phyloP scores from a whole-genome alignment of 345 rosid species.

The Eucalyptus microcorys region DNA sequence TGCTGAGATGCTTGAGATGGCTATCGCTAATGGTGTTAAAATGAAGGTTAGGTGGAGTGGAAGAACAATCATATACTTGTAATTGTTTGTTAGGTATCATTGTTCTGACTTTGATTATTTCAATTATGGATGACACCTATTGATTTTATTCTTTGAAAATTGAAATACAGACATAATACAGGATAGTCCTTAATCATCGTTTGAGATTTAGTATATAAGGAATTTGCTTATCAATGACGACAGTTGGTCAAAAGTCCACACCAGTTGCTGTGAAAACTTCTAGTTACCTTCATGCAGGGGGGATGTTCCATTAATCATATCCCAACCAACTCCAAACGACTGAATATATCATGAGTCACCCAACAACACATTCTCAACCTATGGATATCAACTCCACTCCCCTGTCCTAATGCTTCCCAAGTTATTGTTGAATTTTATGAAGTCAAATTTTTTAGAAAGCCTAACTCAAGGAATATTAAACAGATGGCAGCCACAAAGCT shows the following conservation, averaged over 20 bases:
- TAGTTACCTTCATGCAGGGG: not conserved
- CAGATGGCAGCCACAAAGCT: not conserved
- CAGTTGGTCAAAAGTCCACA: not conserved
- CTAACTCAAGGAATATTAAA: not conserved
- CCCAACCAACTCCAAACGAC: not conserved
- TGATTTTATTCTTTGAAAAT: not conserved
- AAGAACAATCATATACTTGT: not conserved
- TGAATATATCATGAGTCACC: not conserved
- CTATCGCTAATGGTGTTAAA: not conserved
- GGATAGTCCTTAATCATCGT: not conserved
- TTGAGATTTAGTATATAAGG: not conserved
- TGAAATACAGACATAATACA: not conserved
- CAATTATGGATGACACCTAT: not conserved
- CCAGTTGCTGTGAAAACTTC: not conserved
- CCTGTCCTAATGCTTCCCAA: not conserved
- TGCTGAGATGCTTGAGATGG: not conserved
- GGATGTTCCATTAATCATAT: not conserved
- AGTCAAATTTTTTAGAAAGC: not conserved
- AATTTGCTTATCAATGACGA: not conserved
- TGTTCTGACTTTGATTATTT: not conserved
- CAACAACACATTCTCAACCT: not conserved
- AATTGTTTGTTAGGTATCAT: not conserved
- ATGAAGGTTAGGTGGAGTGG: not conserved
- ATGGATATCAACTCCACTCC: not conserved
- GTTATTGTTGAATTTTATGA: not conserved